Evolutionary conservation across 139 green algal species (phyloP).

Genomic region (Desmodesmus armatus): DNA sequence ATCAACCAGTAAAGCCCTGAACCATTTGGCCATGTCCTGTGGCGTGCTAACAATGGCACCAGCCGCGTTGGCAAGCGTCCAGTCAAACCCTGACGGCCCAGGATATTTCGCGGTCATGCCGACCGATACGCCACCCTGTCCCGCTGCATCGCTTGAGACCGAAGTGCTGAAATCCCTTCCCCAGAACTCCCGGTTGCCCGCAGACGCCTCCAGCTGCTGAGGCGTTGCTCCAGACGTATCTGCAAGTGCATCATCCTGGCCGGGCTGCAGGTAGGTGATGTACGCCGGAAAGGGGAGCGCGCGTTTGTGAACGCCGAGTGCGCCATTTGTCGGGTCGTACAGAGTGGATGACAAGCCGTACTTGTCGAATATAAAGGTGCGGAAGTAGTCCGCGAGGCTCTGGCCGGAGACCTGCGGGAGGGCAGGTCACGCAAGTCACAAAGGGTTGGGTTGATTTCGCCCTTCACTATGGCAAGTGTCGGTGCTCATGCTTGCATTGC

Average conservation of each 20-base stretch:
- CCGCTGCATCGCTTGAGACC: background rate
- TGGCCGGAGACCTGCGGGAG: conserved; percentile 33
- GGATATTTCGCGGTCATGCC: conserved; percentile 2
- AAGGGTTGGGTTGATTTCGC: no score
- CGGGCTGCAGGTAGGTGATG: conserved; percentile 3
- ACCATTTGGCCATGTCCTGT: conserved; percentile 29
- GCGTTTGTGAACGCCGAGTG: background rate
- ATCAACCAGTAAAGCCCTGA: background rate
- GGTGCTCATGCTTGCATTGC: no score
- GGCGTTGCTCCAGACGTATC: background rate
- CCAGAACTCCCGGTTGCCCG: background rate
- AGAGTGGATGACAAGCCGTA: background rate
- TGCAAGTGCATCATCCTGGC: background rate
- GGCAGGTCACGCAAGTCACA: no score
- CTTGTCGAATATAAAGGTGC: background rate
- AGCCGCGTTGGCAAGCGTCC: conserved; percentile 22
- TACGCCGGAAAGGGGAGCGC: conserved; percentile 17
- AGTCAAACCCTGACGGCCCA: conserved; percentile 20
- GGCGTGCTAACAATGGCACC: conserved; percentile 28
- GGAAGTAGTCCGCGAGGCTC: conserved; percentile 16
- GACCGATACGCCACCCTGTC: no score
- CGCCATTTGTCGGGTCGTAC: conserved; percentile 1
- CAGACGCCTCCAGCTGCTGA: background rate
- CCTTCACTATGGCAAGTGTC: no score
- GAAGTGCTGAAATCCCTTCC: background rate